Conservation (phyloP, 2,329 filamentous ascomycete species). For the Venturia aucupariae region DNA sequence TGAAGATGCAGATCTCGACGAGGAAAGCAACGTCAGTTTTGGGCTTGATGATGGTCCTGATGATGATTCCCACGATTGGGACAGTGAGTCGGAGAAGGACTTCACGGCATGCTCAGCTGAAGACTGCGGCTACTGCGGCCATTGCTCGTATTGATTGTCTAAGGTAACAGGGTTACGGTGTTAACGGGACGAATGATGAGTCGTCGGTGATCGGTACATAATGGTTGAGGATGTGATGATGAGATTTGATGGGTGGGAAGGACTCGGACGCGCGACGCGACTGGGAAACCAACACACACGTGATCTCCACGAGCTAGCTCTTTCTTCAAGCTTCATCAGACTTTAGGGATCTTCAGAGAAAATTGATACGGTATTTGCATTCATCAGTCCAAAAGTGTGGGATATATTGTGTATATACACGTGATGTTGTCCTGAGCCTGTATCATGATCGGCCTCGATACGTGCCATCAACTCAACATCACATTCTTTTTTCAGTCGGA, state of each 20-base stretch:
- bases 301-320: too few species aligned
- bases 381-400: too few species aligned
- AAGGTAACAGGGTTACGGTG: background rate
- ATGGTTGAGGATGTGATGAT: background rate
- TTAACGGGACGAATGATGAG: background rate
- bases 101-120: conserved; percentile 29
- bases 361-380: too few species aligned
- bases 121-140: conserved; percentile 30
- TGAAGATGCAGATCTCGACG: conserved; percentile 5
- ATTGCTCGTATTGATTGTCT: conserved; percentile 21
- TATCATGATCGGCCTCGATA: too few species aligned
- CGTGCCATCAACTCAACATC: too few species aligned
- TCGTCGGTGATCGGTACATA: background rate
- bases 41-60: conserved; percentile 11
- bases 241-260: background rate
- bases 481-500: too few species aligned
- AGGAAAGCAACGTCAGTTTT: background rate
- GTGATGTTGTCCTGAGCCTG: too few species aligned
- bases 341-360: too few species aligned
- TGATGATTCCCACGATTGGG: conserved; percentile 11
- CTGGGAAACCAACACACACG: too few species aligned
- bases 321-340: too few species aligned
- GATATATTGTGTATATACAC: too few species aligned
- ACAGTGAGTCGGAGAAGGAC: conserved; percentile 24
- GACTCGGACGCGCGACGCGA: too few species aligned